Percentiles rank a stretch among this genome's conserved stretches.
phyloP scores from a whole-genome alignment of 83 land plant species.

The Thuja plicata region DNA sequence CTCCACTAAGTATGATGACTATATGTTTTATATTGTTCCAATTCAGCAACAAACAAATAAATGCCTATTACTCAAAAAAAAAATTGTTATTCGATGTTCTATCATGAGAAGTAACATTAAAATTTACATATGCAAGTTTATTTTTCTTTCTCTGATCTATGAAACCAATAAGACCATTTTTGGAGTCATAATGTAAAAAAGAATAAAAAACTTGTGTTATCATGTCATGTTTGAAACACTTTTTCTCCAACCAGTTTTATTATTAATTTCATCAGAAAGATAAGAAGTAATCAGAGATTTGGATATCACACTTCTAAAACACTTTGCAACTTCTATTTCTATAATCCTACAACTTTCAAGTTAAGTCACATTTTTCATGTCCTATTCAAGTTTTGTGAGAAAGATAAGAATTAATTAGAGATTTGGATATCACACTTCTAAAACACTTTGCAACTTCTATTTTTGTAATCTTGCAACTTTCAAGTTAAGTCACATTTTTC shows the following conservation, averaged over 20 bases:
- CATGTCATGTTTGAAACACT: neutral
- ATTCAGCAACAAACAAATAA: too few relatives aligned
- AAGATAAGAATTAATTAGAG: too few relatives aligned
- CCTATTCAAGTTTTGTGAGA: too few relatives aligned
- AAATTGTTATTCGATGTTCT: neutral
- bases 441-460: too few relatives aligned
- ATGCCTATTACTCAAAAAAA: too few relatives aligned
- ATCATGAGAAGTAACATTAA: neutral
- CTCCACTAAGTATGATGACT: too few relatives aligned
- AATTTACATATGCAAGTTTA: neutral
- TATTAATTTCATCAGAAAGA: too few relatives aligned
- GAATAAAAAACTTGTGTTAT: neutral
- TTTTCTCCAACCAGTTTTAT: neutral
- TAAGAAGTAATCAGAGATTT: neutral
- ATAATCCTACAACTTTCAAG: neutral
- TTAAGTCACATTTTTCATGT: too few relatives aligned
- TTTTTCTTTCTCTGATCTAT: neutral
- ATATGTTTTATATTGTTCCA: too few relatives aligned
- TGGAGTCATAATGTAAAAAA: neutral
- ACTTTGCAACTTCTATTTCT: neutral
- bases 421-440: too few relatives aligned
- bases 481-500: too few relatives aligned
- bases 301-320: neutral
- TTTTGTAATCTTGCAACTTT: too few relatives aligned
- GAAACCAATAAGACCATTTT: neutral